These are phyloP conservation scores for Cardamine resedifolia DNA, from an alignment of 345 rosid genomes.

Conservation along the genomic window DNA sequence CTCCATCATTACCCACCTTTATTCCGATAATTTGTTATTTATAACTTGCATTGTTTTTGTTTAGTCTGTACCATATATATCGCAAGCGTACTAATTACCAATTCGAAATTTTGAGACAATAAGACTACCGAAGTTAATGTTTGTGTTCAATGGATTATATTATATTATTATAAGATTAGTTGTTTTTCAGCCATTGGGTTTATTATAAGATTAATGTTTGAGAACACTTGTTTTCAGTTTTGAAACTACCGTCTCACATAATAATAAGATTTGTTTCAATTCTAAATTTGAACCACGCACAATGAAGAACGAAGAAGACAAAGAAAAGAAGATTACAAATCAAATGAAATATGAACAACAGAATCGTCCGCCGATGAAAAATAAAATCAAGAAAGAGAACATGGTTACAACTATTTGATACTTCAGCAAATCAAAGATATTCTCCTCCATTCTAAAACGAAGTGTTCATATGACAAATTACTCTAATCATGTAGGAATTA, in stretches of 20 bases:
- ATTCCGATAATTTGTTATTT: not conserved
- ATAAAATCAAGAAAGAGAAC: not conserved
- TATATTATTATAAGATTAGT: not conserved
- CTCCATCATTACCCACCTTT: conserved; percentile 13
- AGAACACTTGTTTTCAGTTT: not conserved
- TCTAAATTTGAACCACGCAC: not conserved
- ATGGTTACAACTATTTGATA: not conserved
- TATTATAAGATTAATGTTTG: not conserved
- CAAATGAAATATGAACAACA: too few relatives aligned
- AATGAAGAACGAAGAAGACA: not conserved
- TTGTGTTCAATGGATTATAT: not conserved
- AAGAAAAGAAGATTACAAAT: too few relatives aligned
- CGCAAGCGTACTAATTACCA: not conserved
- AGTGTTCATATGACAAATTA: not conserved
- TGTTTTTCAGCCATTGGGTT: not conserved
- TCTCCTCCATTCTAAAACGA: not conserved
- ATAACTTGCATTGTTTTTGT: not conserved
- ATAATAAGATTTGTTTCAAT: too few relatives aligned
- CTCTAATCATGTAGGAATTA: not conserved
- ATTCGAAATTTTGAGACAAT: not conserved
- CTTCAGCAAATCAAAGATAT: not conserved
- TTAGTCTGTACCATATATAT: not conserved
- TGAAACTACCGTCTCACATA: not conserved
- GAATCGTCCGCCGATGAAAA: too few relatives aligned
- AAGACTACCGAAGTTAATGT: not conserved